Conservation (phyloP, 2,329 filamentous ascomycete genomes). For the Alternaria novae-zelandiae region DNA sequence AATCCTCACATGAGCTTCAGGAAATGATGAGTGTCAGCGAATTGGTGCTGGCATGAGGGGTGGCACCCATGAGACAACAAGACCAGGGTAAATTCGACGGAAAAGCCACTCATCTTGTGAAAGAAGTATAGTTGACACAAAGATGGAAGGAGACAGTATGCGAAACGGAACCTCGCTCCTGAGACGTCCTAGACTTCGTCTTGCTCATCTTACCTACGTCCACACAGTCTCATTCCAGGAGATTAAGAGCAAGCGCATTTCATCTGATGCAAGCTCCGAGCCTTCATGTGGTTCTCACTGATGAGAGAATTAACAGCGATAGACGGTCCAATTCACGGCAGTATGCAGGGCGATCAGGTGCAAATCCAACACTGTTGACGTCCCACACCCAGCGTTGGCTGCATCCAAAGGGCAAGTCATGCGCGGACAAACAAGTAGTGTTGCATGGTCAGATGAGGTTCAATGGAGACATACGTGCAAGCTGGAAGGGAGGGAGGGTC, state of each 20-base stretch:
- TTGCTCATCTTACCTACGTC: neutral
- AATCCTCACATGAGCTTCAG: slow-evolving; percentile 32
- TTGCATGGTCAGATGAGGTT: neutral
- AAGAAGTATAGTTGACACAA: neutral
- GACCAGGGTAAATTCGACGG: slow-evolving; percentile 19
- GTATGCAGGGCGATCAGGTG: neutral
- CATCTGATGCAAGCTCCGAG: neutral
- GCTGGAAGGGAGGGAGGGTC: neutral
- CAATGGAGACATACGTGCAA: neutral
- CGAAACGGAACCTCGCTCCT: neutral
- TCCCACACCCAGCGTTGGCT: neutral
- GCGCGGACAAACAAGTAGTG: no score
- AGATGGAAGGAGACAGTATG: neutral
- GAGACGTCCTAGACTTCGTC: slow-evolving; percentile 1
- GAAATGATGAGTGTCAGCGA: slow-evolving; percentile 6
- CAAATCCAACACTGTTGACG: neutral
- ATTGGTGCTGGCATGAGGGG: slow-evolving; percentile 22
- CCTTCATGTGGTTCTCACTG: neutral
- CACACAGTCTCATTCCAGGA: neutral
- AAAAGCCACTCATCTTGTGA: slow-evolving; percentile 33
- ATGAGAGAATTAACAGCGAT: neutral
- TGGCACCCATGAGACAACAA: slow-evolving; percentile 23
- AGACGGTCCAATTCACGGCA: neutral
- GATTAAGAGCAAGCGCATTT: neutral
- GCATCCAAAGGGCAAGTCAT: neutral